Percentiles rank a stretch among this genome's conserved stretches.
Conservation (phyloP, 2,329 filamentous ascomycete genomes). For the Curvularia sp. region DNA sequence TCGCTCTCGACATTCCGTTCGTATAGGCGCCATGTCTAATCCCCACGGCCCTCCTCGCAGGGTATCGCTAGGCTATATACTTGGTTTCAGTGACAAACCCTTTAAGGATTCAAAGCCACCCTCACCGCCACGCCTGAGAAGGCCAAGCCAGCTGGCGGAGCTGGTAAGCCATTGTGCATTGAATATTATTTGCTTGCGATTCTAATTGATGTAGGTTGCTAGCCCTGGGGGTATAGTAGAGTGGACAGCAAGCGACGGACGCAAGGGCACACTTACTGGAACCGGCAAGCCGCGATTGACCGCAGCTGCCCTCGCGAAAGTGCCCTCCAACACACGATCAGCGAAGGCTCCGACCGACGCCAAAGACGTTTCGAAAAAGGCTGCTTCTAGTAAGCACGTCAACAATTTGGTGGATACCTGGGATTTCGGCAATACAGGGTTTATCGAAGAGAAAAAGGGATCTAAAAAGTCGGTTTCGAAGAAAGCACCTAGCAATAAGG, state of each 20-base stretch:
- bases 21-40: slow-evolving; percentile 22
- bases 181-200: neutral
- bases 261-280: slow-evolving; percentile 35
- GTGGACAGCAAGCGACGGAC: slow-evolving; percentile 46
- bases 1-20: neutral
- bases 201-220: slow-evolving; percentile 24
- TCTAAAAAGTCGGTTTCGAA: slow-evolving; percentile 6
- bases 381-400: neutral
- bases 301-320: slow-evolving; percentile 21
- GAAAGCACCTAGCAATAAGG: slow-evolving; percentile 7
- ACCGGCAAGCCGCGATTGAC: slow-evolving; percentile 26
- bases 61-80: slow-evolving; percentile 38
- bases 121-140: slow-evolving; percentile 8
- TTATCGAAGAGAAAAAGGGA: neutral
- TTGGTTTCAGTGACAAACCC: slow-evolving; percentile 41
- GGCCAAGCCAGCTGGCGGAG: slow-evolving; percentile 17
- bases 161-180: slow-evolving; percentile 15
- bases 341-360: neutral
- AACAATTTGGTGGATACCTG: neutral
- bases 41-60: slow-evolving; percentile 19
- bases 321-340: slow-evolving; percentile 15
- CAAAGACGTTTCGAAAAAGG: slow-evolving; percentile 11
- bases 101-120: slow-evolving; percentile 35
- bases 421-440: neutral
- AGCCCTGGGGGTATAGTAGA: slow-evolving; percentile 40